Conservation (phyloP, 2,329 filamentous ascomycete genomes). For the Phialocephala sp. region DNA sequence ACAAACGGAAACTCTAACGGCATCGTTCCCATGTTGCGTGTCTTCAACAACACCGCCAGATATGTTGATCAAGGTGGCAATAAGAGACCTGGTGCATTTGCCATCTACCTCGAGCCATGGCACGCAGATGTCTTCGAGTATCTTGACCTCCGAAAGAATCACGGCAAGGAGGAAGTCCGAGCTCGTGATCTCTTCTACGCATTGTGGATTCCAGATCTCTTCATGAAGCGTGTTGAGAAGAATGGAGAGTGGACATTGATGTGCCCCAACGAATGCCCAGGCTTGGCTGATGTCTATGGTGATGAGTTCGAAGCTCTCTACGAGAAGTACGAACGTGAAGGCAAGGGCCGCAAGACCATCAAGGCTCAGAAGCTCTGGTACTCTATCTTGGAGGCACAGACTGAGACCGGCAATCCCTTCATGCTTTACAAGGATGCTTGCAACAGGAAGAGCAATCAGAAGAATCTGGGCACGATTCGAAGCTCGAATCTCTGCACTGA, state of each 20-base stretch:
- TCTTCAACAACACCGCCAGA: constrained; percentile 98
- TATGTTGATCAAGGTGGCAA: constrained; percentile 99
- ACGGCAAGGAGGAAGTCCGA: constrained; percentile 97
- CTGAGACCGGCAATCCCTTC: constrained; percentile 98
- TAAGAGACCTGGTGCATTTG: constrained; percentile 97
- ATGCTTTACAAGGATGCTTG: constrained; percentile 99
- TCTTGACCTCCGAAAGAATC: constrained; percentile 97
- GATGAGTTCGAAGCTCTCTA: constrained; percentile 97
- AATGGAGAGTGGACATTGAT: constrained; percentile 97
- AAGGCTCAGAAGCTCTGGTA: constrained; percentile 99
- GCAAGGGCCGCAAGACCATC: constrained; percentile 86
- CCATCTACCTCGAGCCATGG: constrained; percentile 99
- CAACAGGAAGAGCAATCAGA: constrained; percentile 99
- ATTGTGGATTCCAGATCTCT: constrained; percentile 97
- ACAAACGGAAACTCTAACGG: constrained; percentile 99
- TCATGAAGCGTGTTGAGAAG: constrained; percentile 99
- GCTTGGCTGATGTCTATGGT: constrained; percentile 94
- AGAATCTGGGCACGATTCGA: constrained; percentile 97
- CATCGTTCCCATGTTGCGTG: constrained; percentile 95
- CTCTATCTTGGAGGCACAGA: constrained; percentile 96
- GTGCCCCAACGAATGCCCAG: constrained; percentile 96
- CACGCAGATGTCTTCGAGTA: constrained; percentile 98
- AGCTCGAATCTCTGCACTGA: constrained; percentile 99
- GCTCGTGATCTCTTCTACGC: constrained; percentile 97
- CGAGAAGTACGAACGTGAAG: constrained; percentile 87